A percentile compares a stretch with the other conserved stretches of the same genome.
These are phyloP conservation scores for Nannochloropsis oceanica DNA, from an alignment of 108 stramenopile species.

Conservation along the genomic window DNA sequence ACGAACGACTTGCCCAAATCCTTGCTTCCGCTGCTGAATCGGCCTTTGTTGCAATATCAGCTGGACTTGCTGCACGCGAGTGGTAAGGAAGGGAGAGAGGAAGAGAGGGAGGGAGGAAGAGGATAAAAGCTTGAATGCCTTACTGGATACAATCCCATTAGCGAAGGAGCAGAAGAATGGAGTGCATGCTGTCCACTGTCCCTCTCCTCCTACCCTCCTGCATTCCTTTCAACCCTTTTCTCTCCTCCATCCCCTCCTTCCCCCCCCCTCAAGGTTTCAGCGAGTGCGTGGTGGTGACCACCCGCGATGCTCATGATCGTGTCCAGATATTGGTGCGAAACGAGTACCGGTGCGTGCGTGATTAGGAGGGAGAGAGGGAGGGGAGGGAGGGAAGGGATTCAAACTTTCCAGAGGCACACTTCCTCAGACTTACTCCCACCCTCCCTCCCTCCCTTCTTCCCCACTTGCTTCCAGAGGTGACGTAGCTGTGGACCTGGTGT, in stretches of 20 bases:
- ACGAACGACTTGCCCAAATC: slow-evolving; percentile 11
- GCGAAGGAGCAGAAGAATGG: neutral
- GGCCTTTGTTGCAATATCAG: slow-evolving; percentile 26
- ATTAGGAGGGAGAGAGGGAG: too few species aligned
- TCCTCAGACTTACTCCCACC: neutral
- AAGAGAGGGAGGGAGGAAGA: neutral
- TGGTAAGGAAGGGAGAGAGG: neutral
- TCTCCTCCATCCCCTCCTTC: too few species aligned
- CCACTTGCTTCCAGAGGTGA: neutral
- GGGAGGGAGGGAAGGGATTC: neutral
- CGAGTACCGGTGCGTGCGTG: too few species aligned
- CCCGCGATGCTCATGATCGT: too few species aligned
- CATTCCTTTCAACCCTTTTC: too few species aligned
- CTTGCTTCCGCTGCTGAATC: slow-evolving; percentile 25
- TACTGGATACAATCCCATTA: neutral
- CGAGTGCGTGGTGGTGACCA: too few species aligned
- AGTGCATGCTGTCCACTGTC: neutral
- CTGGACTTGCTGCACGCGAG: slow-evolving; percentile 16
- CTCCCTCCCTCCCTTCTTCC: neutral
- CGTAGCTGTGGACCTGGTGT: slow-evolving; percentile 5
- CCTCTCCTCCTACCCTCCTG: neutral
- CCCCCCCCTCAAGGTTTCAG: too few species aligned
- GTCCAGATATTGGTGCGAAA: too few species aligned
- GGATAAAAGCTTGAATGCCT: neutral
- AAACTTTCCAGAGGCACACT: neutral